Base-by-base conservation (phyloP, 2,329 filamentous ascomycete species). In the Fusarium sulawesiense region DNA sequence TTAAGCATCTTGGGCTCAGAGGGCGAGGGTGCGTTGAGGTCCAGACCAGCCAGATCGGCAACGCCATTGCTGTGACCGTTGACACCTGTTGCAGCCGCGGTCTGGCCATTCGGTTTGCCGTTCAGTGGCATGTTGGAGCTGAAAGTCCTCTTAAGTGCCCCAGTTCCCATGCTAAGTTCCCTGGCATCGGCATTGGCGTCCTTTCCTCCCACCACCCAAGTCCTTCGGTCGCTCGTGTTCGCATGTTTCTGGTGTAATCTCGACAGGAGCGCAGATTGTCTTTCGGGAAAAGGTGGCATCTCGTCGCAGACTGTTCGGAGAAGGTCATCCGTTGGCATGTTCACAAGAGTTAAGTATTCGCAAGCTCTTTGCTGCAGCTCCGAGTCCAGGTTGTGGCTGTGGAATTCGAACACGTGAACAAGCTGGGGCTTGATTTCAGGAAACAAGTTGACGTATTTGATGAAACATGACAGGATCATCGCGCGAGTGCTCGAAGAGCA, bases 401-500 rank as follows among this genome's bases (percentile, higher is more conserved):
- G 98, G 30, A 94, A 86, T 66, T 92, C 88, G 83, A 99, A 99
- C 10, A 97, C 92, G 73, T 93, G 92, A 47, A 98, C 83, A 6
- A 99, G 88, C 79, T 98, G 95, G 11, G 94, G 93, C 81, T 98
- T 98, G 82, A 99, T 98, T 79, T 99, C 97, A 2, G 96, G 96
- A 79, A 99, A 99, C 54, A 99, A 83, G 80, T 99, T 99, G 81
- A 99, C 93, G 75, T 94, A 99, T 82, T 99, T 99, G 86, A 98
- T 86, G 78, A 98, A 99, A 56, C 92, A 97, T 1, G 95, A 98
- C 47, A 99, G 83, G 42, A 99, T 92, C 86, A 99, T 97, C 27
- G 93, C 96, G 70, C 94, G 88, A 13, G 97, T 98, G 73, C 91
- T 92, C 20, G 95, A 92, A 1, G 95, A 97, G 78, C 93, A 97